phyloP scores from a whole-genome alignment of 2,329 filamentous ascomycete species.

The Alternaria dauci region DNA sequence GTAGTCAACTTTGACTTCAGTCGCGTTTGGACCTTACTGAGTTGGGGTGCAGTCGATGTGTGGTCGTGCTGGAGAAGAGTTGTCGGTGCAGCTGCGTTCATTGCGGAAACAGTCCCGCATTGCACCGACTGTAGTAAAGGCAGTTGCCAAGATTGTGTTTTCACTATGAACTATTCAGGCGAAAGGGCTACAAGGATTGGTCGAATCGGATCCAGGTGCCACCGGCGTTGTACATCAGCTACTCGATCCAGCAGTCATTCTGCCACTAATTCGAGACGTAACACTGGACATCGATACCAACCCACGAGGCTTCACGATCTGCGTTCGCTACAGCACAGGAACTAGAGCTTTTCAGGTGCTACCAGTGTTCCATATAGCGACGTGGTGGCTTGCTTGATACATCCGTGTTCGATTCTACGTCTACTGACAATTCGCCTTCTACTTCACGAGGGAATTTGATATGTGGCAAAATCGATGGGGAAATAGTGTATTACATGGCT shows the following conservation, averaged over 20 bases:
- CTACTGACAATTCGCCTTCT: background rate
- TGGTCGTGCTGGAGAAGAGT: background rate
- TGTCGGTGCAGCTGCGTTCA: background rate
- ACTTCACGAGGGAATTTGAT: background rate
- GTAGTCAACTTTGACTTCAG: background rate
- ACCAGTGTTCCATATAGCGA: background rate
- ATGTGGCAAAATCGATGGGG: background rate
- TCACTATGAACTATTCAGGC: background rate
- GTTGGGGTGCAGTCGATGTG: background rate
- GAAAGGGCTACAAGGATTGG: background rate
- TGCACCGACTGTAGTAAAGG: background rate
- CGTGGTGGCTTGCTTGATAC: background rate
- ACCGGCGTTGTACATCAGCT: background rate
- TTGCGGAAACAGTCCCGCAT: background rate
- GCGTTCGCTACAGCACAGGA: background rate
- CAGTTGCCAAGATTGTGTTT: background rate
- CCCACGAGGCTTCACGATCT: background rate
- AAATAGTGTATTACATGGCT: background rate
- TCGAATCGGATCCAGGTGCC: rapidly evolving
- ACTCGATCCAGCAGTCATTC: background rate
- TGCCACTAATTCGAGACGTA: background rate
- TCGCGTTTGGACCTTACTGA: rapidly evolving
- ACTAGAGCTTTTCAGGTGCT: background rate
- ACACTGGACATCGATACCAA: background rate
- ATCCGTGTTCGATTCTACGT: background rate